Evolutionary conservation across 2,329 filamentous ascomycete species (phyloP).

Genomic region (Botrytis galanthina): DNA sequence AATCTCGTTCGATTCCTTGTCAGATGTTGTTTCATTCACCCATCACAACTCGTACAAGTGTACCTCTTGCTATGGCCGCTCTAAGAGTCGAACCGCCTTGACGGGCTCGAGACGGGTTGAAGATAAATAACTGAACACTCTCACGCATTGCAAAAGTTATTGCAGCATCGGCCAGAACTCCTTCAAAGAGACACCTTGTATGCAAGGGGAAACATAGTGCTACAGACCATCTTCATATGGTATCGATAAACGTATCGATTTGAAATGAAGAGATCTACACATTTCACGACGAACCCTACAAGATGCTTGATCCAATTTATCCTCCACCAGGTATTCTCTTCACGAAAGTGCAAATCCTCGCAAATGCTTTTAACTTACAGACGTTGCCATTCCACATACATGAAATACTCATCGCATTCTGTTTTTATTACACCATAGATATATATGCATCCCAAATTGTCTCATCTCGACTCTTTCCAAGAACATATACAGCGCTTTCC

Average conservation of each 20-base stretch:
- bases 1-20: too few species aligned
- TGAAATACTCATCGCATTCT: slow-evolving; percentile 64
- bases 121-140: too few species aligned
- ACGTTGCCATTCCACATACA: slow-evolving; percentile 73
- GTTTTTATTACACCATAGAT: slow-evolving; percentile 70
- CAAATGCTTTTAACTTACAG: slow-evolving; percentile 27
- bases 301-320: background rate
- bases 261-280: too few species aligned
- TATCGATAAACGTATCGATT: too few species aligned
- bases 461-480: slow-evolving; percentile 58
- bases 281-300: background rate
- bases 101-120: too few species aligned
- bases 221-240: too few species aligned
- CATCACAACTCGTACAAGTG: background rate
- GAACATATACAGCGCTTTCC: slow-evolving; percentile 56
- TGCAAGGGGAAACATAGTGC: too few species aligned
- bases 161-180: background rate
- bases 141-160: background rate
- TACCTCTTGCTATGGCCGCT: background rate
- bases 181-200: too few species aligned
- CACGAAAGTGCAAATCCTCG: background rate
- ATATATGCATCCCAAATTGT: slow-evolving; percentile 63
- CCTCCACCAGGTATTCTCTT: background rate
- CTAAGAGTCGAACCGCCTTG: background rate
- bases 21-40: too few species aligned